These are phyloP conservation scores for Pythium phragmiticola DNA, from an alignment of 352 stramenopile genomes.

Conservation along the genomic window DNA sequence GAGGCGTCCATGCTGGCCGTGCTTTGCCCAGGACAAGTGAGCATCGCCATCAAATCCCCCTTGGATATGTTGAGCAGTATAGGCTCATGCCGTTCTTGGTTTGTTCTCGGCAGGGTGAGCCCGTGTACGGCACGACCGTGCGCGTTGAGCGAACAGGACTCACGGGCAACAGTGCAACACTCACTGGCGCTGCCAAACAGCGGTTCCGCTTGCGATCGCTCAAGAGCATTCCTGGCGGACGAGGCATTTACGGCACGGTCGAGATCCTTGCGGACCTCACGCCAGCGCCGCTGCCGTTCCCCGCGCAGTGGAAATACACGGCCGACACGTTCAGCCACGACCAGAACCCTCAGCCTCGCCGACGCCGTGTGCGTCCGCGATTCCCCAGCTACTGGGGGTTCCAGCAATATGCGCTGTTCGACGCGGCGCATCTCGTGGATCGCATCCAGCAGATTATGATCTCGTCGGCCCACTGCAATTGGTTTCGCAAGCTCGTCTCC, in stretches of 20 bases:
- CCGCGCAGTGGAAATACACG: slow-evolving; percentile 3
- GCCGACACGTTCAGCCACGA: not conserved
- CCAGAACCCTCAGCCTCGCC: not conserved
- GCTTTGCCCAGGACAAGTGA: slow-evolving; percentile 48
- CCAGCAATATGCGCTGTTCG: slow-evolving; percentile 53
- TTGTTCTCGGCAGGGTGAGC: slow-evolving; percentile 25
- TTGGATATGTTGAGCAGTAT: not conserved
- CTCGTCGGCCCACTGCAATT: slow-evolving; percentile 70
- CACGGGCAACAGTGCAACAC: slow-evolving; percentile 33
- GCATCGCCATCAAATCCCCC: not conserved
- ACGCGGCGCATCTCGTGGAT: slow-evolving; percentile 51
- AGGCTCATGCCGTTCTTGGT: not conserved
- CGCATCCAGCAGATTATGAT: slow-evolving; percentile 70
- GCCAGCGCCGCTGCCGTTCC: slow-evolving; percentile 44
- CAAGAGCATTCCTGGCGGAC: slow-evolving; percentile 22
- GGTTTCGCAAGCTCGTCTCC: slow-evolving; percentile 39
- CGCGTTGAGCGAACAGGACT: slow-evolving; percentile 66
- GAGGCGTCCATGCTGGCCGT: slow-evolving; percentile 61
- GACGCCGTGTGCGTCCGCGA: slow-evolving; percentile 18
- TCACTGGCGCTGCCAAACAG: slow-evolving; percentile 68
- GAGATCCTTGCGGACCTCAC: slow-evolving; percentile 62
- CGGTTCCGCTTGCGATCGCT: slow-evolving; percentile 51
- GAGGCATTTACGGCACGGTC: slow-evolving; percentile 36
- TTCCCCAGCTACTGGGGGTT: slow-evolving; percentile 53
- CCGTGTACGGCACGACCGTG: slow-evolving; percentile 63